Evolutionary conservation across 2,329 filamentous ascomycete species (phyloP).

Genomic region (Fusarium oligoseptatum): DNA sequence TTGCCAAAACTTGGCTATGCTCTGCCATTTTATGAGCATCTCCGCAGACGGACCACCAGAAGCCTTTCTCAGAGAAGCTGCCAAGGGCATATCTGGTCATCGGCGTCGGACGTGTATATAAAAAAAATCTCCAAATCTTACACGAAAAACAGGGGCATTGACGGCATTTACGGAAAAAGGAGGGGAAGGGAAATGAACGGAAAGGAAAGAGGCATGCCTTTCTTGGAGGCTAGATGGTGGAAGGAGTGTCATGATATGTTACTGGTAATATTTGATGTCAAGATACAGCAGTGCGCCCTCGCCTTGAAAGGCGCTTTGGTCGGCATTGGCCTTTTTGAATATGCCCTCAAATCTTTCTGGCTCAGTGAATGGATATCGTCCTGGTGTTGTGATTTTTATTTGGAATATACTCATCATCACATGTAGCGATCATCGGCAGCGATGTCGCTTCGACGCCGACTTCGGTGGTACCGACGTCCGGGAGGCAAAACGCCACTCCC

Average conservation of each 20-base stretch:
- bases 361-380: too few species aligned
- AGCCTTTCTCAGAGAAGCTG: conserved; percentile 4
- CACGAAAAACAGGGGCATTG: conserved; percentile 19
- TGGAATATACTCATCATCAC: background rate
- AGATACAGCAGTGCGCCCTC: conserved; percentile 33
- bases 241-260: conserved; percentile 43
- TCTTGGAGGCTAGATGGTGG: conserved; percentile 36
- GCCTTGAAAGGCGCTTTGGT: conserved; percentile 4
- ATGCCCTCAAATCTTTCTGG: background rate
- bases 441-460: conserved; percentile 10
- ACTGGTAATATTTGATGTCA: conserved; percentile 37
- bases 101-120: conserved; percentile 44
- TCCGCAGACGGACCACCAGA: conserved; percentile 5
- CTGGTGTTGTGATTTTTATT: background rate
- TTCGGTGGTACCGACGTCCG: conserved; percentile 12
- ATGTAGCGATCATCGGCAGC: background rate
- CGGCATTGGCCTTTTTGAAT: conserved; percentile 7
- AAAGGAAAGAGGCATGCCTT: conserved; percentile 20
- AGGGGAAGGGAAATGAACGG: background rate
- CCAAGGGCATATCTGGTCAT: conserved; percentile 6
- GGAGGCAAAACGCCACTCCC: background rate
- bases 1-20: conserved; percentile 17
- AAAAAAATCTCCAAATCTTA: conserved; percentile 42
- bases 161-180: conserved; percentile 21
- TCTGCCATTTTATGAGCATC: conserved; percentile 10